phyloP scores from a whole-genome alignment of 164 flowering plant genomes.

The Vitis cinerea region DNA sequence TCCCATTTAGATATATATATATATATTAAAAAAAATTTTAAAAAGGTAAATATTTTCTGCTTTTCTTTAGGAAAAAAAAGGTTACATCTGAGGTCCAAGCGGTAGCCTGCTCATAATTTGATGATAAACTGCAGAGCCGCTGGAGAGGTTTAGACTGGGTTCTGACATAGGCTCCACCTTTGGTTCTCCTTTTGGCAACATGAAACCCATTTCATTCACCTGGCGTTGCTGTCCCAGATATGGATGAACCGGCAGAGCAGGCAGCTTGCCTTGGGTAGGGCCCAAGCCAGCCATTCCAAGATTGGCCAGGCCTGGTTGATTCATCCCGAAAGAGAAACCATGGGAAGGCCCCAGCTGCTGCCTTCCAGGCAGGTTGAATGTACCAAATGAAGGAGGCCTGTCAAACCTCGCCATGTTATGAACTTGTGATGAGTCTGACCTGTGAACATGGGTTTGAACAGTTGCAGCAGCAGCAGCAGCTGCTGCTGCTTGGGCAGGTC shows the following conservation, averaged over 20 bases:
- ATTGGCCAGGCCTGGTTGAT: conserved; percentile 44
- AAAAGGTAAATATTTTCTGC: too few relatives aligned
- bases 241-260: conserved; percentile 39
- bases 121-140: conserved; percentile 53
- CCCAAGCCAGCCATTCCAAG: conserved; percentile 57
- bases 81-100: conserved; percentile 58
- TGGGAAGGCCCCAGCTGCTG: conserved; percentile 47
- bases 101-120: conserved; percentile 67
- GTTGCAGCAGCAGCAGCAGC: conserved; percentile 20
- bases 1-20: too few relatives aligned
- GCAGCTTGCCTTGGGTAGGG: conserved; percentile 39
- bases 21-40: background rate
- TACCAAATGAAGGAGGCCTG: conserved; percentile 35
- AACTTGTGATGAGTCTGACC: conserved; percentile 59
- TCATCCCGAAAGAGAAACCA: conserved; percentile 59
- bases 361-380: conserved; percentile 44
- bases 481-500: conserved; percentile 29
- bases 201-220: conserved; percentile 44
- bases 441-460: conserved; percentile 30
- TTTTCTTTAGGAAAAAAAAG: background rate
- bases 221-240: conserved; percentile 51
- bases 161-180: conserved; percentile 60
- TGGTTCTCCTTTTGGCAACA: conserved; percentile 68
- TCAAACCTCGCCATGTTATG: conserved; percentile 48
- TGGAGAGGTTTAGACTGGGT: conserved; percentile 37